Evolutionary conservation across 805 yeast species (phyloP), one percentile per base, ranked within the genome.

Genomic region (Barnettozyma wickerhamii): DNA sequence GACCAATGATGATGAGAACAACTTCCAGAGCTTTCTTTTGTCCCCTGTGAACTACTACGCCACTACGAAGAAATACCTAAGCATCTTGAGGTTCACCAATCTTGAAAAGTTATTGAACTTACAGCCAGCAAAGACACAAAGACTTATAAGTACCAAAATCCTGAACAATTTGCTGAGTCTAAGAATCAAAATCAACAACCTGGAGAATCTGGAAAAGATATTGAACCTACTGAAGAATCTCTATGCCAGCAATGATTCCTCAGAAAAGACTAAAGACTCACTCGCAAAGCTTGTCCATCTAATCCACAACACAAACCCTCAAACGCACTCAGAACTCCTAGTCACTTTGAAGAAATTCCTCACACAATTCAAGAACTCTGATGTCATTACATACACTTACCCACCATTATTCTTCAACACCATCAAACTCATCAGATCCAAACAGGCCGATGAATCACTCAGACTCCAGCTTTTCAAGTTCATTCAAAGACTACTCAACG

Each of bases 381-480:
- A 29, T 18, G 44, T 41, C 48, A 72, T 79, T 32, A 72, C 72
- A 46, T 78, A 71, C 56, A 82, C 93, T 0, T 85, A 81, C 56
- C 95, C 96, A 4, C 75, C 96, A 1, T 63, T 91, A 31, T 75
- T 89, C 20, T 71, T 79, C 38, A 71, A 71, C 38, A 73, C 81
- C 17, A 67, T 88, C 51, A 74, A 71, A 53, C 62, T 84, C 19
- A 72, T 85, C 21, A 74, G 85, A 50, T 26, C 38, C 5, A 33
- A 31, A 20, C 53, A 64, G 33, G 56, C 65, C 35, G 41, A 52
- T 39, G 47, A 41, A 28, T 46, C 50, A 38, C 37, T 57, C 46
- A 37, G 50, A 42, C 38, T 48, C 34, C 38, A 53, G 40, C 66
- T 80, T n/a, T 84, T 90, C 68, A 87, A 86, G 51, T 85, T 81